phyloP scores from a whole-genome alignment of 2,329 filamentous ascomycete genomes.

The Thelonectria rubi region DNA sequence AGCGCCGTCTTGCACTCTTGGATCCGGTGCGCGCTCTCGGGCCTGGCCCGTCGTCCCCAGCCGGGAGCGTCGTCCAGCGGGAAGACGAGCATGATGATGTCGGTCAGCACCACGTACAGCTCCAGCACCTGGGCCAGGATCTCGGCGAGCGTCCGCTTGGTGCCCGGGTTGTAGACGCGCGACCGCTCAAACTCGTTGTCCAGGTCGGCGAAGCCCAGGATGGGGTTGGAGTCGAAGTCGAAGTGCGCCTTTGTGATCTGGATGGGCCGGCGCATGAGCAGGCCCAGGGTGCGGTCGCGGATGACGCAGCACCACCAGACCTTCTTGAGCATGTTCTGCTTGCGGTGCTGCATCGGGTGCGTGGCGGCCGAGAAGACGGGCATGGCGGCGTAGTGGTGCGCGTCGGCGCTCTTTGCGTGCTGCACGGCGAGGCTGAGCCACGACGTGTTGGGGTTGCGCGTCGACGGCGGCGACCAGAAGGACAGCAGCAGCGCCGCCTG shows the following conservation, averaged over 20 bases:
- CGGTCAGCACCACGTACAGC: slow-evolving; percentile 57
- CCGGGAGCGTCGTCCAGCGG: slow-evolving; percentile 53
- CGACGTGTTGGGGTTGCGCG: slow-evolving; percentile 54
- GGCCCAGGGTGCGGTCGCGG: slow-evolving; percentile 59
- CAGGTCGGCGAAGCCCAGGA: slow-evolving; percentile 54
- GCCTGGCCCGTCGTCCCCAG: slow-evolving; percentile 48
- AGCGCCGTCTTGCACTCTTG: slow-evolving; percentile 50
- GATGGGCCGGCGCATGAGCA: slow-evolving; percentile 60
- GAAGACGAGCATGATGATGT: slow-evolving; percentile 57
- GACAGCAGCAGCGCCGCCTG: slow-evolving; percentile 56
- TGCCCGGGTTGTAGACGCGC: slow-evolving; percentile 55
- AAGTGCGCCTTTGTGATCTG: slow-evolving; percentile 59
- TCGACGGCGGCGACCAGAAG: slow-evolving; percentile 51
- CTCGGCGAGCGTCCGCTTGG: slow-evolving; percentile 55
- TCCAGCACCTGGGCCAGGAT: slow-evolving; percentile 57
- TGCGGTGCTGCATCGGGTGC: slow-evolving; percentile 47
- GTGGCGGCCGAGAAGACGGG: slow-evolving; percentile 42
- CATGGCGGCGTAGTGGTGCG: slow-evolving; percentile 52
- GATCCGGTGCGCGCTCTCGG: slow-evolving; percentile 46
- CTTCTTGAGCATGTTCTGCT: slow-evolving; percentile 56
- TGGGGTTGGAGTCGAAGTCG: slow-evolving; percentile 51
- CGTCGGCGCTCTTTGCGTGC: slow-evolving; percentile 57
- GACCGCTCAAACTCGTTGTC: slow-evolving; percentile 56
- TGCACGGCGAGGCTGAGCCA: slow-evolving; percentile 62
- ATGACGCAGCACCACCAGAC: slow-evolving; percentile 66